Evolutionary conservation across 176 grass and related monocot genomes (phyloP), one percentile per base, ranked within the genome.

Genomic region (Saccharum spontaneum): DNA sequence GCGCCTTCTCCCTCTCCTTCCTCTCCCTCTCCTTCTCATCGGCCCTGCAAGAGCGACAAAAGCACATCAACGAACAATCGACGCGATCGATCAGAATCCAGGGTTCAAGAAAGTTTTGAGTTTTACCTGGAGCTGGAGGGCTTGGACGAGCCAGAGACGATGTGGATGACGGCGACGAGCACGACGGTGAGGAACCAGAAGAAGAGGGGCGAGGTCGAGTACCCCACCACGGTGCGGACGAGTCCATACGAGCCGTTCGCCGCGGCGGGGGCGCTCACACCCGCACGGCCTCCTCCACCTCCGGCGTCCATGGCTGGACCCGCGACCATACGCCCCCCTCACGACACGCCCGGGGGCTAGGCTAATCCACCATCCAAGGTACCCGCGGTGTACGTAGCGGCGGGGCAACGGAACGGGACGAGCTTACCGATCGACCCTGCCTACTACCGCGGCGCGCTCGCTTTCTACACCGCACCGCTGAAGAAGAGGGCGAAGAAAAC

Each of bases 161-260:
- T 16, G 8, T 91, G 89, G 81, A 87, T 91, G 39, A 50, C 76
- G 43, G 85, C 89, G 81, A 87, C 89, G 81, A 91, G 85, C 7
- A 37, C 81, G 76, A 91, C 71, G 76, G 89, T 91, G 85, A 91
- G 81, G 9, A 91, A 34, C 85, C 89, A 91, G 76, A 87, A 87
- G 63, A 87, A 69, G 18, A 91, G 81, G 0, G 70, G 81, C 63
- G 85, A 81, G 6, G 50, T 24, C 39, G 76, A 80, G 61, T 49
- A 79, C 0, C 75, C 38, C 49, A 84, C 76, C 14, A 87, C 69
- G 76, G 52, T 20, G n/a, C 68, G 81, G 8, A 87, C 8, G 33
- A 87, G 79, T 10, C 89, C 85, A 1, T 67, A 38, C 3, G 80
- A 79, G 8, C 46, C 59, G 2, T 20, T 39, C 1, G 5, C 83